phyloP scores from a whole-genome alignment of 495 filamentous ascomycete species.

The Annulohypoxylon stygium region DNA sequence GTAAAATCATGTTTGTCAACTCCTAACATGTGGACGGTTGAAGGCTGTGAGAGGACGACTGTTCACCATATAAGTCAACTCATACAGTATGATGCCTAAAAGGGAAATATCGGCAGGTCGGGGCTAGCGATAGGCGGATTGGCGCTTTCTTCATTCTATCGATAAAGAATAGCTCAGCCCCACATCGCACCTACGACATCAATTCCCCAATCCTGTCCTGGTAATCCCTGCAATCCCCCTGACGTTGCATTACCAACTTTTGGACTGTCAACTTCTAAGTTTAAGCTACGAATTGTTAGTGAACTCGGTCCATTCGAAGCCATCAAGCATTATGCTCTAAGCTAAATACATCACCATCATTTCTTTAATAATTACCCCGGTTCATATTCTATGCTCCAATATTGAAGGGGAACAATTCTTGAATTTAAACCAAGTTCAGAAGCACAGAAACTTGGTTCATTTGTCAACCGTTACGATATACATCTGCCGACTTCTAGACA shows the following conservation, averaged over 20 bases:
- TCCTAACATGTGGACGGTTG: neutral
- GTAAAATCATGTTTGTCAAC: neutral
- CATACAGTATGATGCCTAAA: constrained; percentile 21
- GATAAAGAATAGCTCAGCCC: constrained; percentile 31
- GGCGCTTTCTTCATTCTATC: neutral
- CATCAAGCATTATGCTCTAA: neutral
- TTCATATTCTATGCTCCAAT: neutral
- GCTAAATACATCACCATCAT: neutral
- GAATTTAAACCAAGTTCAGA: neutral
- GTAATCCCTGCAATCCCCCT: constrained; percentile 26
- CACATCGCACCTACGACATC: neutral
- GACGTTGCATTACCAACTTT: constrained; percentile 38
- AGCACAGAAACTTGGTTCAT: neutral
- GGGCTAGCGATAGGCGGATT: constrained; percentile 21
- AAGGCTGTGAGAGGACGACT: constrained; percentile 8
- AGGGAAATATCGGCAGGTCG: constrained; percentile 35
- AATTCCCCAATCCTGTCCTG: constrained; percentile 26
- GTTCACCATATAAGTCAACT: constrained; percentile 17
- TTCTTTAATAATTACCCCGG: neutral
- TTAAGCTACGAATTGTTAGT: constrained; percentile 4
- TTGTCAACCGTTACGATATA: neutral
- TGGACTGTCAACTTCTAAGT: constrained; percentile 16
- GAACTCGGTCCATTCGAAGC: neutral
- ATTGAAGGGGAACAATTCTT: constrained; percentile 2
- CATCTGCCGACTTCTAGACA: constrained; percentile 32